phyloP scores from a whole-genome alignment of 169 alveolate species.

The Plasmodium reichenowi region DNA sequence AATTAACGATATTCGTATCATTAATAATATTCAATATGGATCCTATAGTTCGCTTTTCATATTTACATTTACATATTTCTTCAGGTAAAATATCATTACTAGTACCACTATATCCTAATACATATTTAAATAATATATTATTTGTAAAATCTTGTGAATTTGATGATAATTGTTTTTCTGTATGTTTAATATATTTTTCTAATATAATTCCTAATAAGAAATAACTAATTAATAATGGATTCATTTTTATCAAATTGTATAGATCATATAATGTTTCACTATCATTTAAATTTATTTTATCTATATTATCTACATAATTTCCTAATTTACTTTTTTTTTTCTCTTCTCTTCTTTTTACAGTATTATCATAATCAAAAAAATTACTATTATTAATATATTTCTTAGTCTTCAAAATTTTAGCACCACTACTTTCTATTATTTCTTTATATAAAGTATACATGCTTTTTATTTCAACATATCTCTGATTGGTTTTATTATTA shows the following conservation, averaged over 20 bases:
- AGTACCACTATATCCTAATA: constrained; percentile 95
- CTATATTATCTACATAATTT: constrained; percentile 77
- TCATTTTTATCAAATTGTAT: constrained; percentile 80
- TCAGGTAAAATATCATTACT: constrained; percentile 93
- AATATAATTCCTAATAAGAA: constrained; percentile 86
- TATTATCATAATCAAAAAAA: constrained; percentile 52
- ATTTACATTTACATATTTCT: constrained; percentile 90
- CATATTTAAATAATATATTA: constrained; percentile 88
- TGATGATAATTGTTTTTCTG: constrained; percentile 89
- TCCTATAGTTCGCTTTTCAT: constrained; percentile 92
- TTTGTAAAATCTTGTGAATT: constrained; percentile 93
- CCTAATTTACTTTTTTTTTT: constrained; percentile 25
- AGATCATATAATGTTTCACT: constrained; percentile 83
- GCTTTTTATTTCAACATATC: constrained; percentile 39
- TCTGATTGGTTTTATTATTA: not conserved
- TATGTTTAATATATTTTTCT: constrained; percentile 89
- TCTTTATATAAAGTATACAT: constrained; percentile 68
- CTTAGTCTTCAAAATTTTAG: constrained; percentile 74
- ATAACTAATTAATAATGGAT: constrained; percentile 87
- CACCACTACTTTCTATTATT: constrained; percentile 74
- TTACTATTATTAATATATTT: constrained; percentile 76
- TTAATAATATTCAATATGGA: constrained; percentile 86
- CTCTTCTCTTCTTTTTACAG: constrained; percentile 33
- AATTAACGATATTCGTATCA: constrained; percentile 71
- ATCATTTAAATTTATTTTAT: constrained; percentile 88